Conservation (phyloP, 371 early-diverging fungal species). For the Mortierella sp. region DNA sequence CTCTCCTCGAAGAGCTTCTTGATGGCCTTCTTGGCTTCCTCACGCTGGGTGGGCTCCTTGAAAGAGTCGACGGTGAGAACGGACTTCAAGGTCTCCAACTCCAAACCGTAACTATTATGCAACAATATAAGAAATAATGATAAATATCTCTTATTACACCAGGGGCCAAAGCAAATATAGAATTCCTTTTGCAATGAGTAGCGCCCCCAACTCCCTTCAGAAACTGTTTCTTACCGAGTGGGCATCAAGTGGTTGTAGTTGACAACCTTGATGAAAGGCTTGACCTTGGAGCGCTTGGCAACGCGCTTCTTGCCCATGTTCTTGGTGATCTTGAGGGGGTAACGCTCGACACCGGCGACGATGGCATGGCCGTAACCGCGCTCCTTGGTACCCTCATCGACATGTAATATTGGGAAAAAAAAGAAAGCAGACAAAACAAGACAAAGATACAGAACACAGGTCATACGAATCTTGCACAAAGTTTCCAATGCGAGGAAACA, state of each 20-base stretch:
- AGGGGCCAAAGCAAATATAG: background rate
- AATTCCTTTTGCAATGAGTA: background rate
- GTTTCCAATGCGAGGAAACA: constrained; percentile 58
- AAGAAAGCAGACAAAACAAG: constrained; percentile 17
- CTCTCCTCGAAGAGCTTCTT: constrained; percentile 95
- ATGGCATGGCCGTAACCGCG: constrained; percentile 97
- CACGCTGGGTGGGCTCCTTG: constrained; percentile 95
- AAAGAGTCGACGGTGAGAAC: constrained; percentile 89
- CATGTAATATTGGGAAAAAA: constrained; percentile 60
- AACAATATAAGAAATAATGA: background rate
- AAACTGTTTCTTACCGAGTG: constrained; percentile 77
- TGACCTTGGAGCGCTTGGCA: constrained; percentile 95
- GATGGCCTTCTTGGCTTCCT: constrained; percentile 91
- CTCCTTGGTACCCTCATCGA: constrained; percentile 92
- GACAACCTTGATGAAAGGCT: constrained; percentile 98
- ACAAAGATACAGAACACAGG: constrained; percentile 46
- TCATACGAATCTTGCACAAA: constrained; percentile 56
- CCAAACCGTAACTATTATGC: constrained; percentile 77
- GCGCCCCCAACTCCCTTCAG: background rate
- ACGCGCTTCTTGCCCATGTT: constrained; percentile 95
- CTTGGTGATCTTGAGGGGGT: constrained; percentile 96
- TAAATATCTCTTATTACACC: background rate
- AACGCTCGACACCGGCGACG: constrained; percentile 96
- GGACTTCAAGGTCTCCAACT: constrained; percentile 90
- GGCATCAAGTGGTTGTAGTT: constrained; percentile 99